Evolutionary conservation across 2,329 filamentous ascomycete species (phyloP).

Genomic region (Alternaria brassicicola): DNA sequence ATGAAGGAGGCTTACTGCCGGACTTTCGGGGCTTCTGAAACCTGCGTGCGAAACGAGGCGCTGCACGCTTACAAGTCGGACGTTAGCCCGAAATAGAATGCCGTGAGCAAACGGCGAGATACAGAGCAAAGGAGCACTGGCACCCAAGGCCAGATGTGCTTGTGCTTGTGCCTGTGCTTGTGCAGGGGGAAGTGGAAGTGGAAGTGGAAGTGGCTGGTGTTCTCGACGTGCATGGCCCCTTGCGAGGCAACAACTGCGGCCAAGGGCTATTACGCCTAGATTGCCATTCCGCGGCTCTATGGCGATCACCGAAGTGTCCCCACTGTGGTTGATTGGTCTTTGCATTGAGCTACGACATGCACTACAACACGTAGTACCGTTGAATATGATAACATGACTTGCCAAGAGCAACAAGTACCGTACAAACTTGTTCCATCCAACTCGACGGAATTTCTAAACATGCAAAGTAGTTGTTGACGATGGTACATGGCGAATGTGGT

Average conservation of each 20-base stretch:
- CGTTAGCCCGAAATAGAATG: background rate
- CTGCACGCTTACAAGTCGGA: conserved; percentile 10
- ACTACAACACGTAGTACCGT: conserved; percentile 3
- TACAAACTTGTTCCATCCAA: background rate
- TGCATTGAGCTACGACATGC: background rate
- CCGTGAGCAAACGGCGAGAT: background rate
- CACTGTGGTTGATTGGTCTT: conserved; percentile 3
- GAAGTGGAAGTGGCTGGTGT: conserved; percentile 1
- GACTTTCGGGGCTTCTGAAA: conserved; percentile 19
- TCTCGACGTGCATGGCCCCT: conserved; percentile 9
- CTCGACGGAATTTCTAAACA: background rate
- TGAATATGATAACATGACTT: too few species aligned
- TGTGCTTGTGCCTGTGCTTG: conserved; percentile 3
- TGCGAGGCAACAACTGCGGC: conserved; percentile 6
- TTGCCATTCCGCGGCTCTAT: background rate
- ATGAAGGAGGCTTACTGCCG: conserved; percentile 14
- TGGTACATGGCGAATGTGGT: conserved; percentile 14
- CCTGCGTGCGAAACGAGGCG: conserved; percentile 15
- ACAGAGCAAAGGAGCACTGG: background rate
- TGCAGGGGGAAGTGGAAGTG: too few species aligned
- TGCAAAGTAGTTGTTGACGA: conserved; percentile 1
- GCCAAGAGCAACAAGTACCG: too few species aligned
- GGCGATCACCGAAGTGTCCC: conserved; percentile 6
- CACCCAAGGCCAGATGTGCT: conserved; percentile 11
- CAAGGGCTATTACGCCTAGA: conserved; percentile 2